Conservation (phyloP, 2,329 filamentous ascomycete species). For the Diaporthe sp. region DNA sequence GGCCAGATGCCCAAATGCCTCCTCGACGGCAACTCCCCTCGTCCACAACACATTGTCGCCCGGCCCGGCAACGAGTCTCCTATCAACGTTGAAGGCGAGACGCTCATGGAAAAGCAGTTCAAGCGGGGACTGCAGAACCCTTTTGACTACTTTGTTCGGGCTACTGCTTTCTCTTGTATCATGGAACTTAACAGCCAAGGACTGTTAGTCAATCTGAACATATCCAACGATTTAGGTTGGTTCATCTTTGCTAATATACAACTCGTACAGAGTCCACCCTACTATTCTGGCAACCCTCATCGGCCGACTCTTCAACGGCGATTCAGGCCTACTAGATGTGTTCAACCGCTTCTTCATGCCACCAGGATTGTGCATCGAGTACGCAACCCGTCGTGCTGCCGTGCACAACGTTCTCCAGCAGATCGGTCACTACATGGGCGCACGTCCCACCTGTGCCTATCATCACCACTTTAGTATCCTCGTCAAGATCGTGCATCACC, state of each 20-base stretch:
- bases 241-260: background rate
- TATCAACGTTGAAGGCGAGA: background rate
- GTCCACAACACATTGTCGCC: background rate
- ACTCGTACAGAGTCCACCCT: background rate
- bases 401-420: background rate
- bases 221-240: background rate
- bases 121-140: background rate
- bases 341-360: conserved; percentile 25
- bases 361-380: background rate
- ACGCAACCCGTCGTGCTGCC: too few relatives aligned
- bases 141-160: background rate
- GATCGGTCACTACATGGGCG: background rate
- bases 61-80: too few relatives aligned
- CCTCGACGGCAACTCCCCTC: background rate
- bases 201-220: background rate
- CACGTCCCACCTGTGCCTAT: background rate
- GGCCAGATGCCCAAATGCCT: background rate
- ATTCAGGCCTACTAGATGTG: background rate
- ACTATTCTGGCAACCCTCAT: background rate
- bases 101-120: conserved; percentile 1
- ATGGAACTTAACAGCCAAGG: background rate
- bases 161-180: background rate
- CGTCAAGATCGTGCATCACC: background rate
- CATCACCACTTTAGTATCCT: background rate
- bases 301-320: conserved; percentile 18